Evolutionary conservation across 2,329 filamentous ascomycete genomes (phyloP), one percentile per base, ranked within the genome.

Genomic region (Diaporthe citriasiana): DNA sequence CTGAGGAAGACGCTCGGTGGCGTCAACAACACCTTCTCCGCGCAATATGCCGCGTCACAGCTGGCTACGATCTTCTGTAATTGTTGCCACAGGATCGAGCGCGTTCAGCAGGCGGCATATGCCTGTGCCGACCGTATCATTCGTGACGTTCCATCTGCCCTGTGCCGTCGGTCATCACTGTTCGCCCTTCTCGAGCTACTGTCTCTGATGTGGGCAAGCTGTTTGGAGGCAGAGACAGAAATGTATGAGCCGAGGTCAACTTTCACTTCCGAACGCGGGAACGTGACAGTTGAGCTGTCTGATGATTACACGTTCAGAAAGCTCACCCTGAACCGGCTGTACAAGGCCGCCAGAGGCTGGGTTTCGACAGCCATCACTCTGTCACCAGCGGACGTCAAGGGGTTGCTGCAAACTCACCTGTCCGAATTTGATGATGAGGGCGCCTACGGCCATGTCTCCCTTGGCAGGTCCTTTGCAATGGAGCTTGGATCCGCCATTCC

Each of bases 391-490:
- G 96, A 99, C 82, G 92, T 98, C 75, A 99, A 99, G 84, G 97
- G 97, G 0, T 87, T 99, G 27, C 87, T 99, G 56, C 97, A 98
- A 84, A 98, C 97, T 0, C 98, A 99, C 81, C 88, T 99, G 22
- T 98, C 97, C 0, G 95, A 98, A 78, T 98, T 95, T 78, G 93
- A 97, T 75, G 95, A 98, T 77, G 94, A 98, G 77, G 94, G 94
- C 66, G 92, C 92, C 1, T 98, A 97, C 80, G 97, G 95, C 0
- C 95, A 98, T 82, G 92, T 98, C 75, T 96, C 95, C 0, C 88
- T 99, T 22, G 97, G 97, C 15, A 90, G 97, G 74, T 98, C 97
- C 0, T 98, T 99, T 82, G 97, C 97, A 19, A 85, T 98, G 38
- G 95, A 99, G 80, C 94, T 98, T 87, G 97, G 97, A 4, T 94